Conservation (phyloP, 202 grass and related monocot species). For the Zoysia matrella region DNA sequence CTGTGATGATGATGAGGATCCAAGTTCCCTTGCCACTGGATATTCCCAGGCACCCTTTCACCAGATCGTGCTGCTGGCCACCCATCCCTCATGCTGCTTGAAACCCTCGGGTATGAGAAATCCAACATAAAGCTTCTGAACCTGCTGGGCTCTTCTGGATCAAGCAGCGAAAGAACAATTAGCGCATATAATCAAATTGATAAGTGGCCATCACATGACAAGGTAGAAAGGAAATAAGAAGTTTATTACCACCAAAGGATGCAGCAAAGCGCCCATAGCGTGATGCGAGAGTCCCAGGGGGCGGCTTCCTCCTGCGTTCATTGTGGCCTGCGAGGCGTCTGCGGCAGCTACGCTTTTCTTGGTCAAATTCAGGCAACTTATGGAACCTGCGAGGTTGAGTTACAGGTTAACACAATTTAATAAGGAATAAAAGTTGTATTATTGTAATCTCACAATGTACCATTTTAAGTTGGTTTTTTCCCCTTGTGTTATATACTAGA, state of each 20-base stretch:
- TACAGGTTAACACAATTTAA: background rate
- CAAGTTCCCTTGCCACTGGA: slow-evolving; percentile 72
- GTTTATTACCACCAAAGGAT: slow-evolving; percentile 63
- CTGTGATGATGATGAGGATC: slow-evolving; percentile 39
- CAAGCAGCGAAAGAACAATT: slow-evolving; percentile 17
- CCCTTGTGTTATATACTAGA: background rate
- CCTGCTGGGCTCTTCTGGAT: too few species aligned
- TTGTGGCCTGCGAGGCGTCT: slow-evolving; percentile 31
- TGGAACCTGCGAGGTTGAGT: slow-evolving; percentile 72
- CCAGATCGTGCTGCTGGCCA: slow-evolving; percentile 55
- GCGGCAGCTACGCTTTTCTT: slow-evolving; percentile 1
- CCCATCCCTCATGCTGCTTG: slow-evolving; percentile 58
- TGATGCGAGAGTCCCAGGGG: slow-evolving; percentile 64
- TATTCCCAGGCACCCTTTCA: slow-evolving; percentile 48
- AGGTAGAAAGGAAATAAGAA: background rate
- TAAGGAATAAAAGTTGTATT: background rate
- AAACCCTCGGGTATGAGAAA: slow-evolving; percentile 79
- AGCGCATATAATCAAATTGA: background rate
- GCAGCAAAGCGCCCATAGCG: slow-evolving; percentile 64
- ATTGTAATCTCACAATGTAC: background rate
- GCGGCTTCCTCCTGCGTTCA: slow-evolving; percentile 78
- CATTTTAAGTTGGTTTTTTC: too few species aligned
- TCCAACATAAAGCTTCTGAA: slow-evolving; percentile 53
- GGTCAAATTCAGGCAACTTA: slow-evolving; percentile 83
- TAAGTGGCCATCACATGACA: background rate